phyloP scores from a whole-genome alignment of 1,284 basidiomycete species.

The Boletus smithii region DNA sequence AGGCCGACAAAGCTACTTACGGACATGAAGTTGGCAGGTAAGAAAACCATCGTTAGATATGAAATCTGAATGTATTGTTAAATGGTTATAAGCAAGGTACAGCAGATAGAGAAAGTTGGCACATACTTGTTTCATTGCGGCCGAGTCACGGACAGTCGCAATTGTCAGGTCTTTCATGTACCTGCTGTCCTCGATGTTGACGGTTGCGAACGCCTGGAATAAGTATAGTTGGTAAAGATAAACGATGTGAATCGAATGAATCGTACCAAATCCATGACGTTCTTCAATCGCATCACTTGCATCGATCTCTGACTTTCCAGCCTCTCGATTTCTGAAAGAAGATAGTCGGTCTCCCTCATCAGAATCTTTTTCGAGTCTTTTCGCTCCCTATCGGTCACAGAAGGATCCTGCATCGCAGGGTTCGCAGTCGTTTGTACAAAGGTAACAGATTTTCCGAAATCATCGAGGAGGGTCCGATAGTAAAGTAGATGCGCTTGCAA shows the following conservation, averaged over 20 bases:
- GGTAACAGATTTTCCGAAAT: conserved; percentile 46
- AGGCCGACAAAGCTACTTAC: conserved; percentile 34
- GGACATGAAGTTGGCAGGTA: conserved; percentile 51
- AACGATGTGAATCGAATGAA: background rate
- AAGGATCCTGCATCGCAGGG: conserved; percentile 37
- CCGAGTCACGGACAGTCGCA: conserved; percentile 46
- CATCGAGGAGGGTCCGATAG: conserved; percentile 47
- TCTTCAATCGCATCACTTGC: conserved; percentile 47
- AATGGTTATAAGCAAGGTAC: background rate
- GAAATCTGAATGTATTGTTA: conserved; percentile 30
- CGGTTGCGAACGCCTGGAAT: conserved; percentile 46
- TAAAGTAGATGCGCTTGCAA: conserved; percentile 54
- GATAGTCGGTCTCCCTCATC: conserved; percentile 41
- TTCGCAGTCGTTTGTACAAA: conserved; percentile 46
- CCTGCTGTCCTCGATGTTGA: conserved; percentile 49
- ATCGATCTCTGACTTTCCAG: conserved; percentile 42
- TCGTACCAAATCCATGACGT: conserved; percentile 52
- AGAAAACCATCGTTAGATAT: conserved; percentile 56
- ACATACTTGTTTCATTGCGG: conserved; percentile 50
- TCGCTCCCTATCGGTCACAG: conserved; percentile 19
- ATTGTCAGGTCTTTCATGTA: conserved; percentile 47
- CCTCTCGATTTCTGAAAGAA: conserved; percentile 46
- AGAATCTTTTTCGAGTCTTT: conserved; percentile 30
- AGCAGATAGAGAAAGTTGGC: conserved; percentile 10
- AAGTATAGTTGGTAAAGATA: background rate